Conservation (phyloP, 2,329 filamentous ascomycete genomes). For the Reticulascus tulasneorum region DNA sequence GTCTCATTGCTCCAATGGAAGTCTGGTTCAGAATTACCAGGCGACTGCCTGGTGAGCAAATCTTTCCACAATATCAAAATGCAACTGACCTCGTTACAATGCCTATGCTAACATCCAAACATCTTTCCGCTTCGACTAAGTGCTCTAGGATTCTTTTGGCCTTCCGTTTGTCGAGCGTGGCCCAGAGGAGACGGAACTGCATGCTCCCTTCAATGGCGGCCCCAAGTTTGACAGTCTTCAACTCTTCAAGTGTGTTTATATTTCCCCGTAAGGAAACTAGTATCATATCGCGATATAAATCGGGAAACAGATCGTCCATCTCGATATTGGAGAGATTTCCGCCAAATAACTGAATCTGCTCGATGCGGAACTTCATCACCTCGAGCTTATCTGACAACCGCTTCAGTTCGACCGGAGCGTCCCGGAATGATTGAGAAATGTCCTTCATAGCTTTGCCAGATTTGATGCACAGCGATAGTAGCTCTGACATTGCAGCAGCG, state of each 20-base stretch:
- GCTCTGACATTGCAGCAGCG: background rate
- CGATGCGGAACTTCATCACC: background rate
- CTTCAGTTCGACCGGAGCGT: background rate
- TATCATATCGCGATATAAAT: background rate
- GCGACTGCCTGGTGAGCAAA: too few relatives aligned
- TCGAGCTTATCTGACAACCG: background rate
- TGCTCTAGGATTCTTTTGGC: too few relatives aligned
- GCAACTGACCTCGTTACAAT: too few relatives aligned
- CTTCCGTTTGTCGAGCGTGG: too few relatives aligned
- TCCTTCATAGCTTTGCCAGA: background rate
- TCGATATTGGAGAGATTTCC: background rate
- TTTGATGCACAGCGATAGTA: background rate
- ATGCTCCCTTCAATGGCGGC: too few relatives aligned
- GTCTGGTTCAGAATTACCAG: too few relatives aligned
- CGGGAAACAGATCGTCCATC: constrained; percentile 1
- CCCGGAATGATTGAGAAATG: background rate
- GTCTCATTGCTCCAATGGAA: too few relatives aligned
- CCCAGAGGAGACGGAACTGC: too few relatives aligned
- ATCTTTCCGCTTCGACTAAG: too few relatives aligned
- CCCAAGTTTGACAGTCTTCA: too few relatives aligned
- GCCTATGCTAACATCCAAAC: too few relatives aligned
- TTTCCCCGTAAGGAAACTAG: background rate
- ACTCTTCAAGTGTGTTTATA: background rate
- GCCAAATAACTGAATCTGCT: background rate
- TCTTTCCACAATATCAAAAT: too few relatives aligned